phyloP scores from a whole-genome alignment of 331 rosid species.

The Ulmus americana region DNA sequence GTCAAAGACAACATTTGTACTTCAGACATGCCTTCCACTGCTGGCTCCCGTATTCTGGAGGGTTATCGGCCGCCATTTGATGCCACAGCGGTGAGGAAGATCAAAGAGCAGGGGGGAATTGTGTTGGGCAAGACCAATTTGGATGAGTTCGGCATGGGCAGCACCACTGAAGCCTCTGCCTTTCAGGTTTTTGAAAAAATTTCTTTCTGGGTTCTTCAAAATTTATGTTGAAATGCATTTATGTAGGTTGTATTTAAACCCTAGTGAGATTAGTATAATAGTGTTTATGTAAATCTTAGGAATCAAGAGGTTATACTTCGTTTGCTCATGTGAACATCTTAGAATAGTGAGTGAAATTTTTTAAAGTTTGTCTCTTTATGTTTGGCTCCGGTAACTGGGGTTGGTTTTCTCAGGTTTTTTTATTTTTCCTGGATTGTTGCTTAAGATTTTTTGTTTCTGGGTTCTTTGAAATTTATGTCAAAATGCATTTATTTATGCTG shows the following conservation, averaged over 20 bases:
- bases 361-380: neutral
- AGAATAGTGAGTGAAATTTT: no score
- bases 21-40: slow-evolving; percentile 81
- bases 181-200: slow-evolving; percentile 58
- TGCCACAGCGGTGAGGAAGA: slow-evolving; percentile 73
- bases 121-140: slow-evolving; percentile 86
- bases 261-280: no score
- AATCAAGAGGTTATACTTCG: no score
- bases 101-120: slow-evolving; percentile 71
- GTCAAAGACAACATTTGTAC: slow-evolving; percentile 91
- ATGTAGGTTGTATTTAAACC: no score
- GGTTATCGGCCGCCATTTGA: slow-evolving; percentile 81
- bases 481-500: no score
- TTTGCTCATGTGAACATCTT: no score
- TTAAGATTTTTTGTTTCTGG: no score
- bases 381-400: slow-evolving; percentile 45
- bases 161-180: slow-evolving; percentile 91
- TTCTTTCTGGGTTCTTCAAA: neutral
- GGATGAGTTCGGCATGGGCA: slow-evolving; percentile 99
- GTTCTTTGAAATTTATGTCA: no score
- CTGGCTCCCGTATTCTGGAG: slow-evolving; percentile 65
- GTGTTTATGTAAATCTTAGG: no score
- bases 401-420: slow-evolving; percentile 65
- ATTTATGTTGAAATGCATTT: neutral
- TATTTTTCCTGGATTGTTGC: no score